These are phyloP conservation scores for Gleditsia sinensis DNA, from an alignment of 306 rosid species.

Conservation along the genomic window DNA sequence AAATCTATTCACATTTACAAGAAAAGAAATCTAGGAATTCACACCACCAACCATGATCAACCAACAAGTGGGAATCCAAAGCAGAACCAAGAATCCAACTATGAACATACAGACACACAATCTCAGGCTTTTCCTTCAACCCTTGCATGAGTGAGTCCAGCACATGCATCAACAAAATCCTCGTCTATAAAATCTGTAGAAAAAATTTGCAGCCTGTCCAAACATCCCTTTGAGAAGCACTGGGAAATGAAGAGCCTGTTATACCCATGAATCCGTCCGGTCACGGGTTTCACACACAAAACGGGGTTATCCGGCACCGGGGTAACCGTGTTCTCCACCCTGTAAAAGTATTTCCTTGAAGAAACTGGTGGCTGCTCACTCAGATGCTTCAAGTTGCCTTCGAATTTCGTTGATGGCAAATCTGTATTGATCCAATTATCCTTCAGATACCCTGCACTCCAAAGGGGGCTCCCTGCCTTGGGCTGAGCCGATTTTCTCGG, in stretches of 20 bases:
- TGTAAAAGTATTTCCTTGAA: conserved; percentile 76
- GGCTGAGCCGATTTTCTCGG: conserved; percentile 71
- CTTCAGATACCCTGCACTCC: conserved; percentile 69
- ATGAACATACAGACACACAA: background rate
- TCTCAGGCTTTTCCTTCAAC: conserved; percentile 61
- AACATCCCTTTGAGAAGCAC: conserved; percentile 54
- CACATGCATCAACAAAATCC: conserved; percentile 89
- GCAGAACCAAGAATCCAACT: background rate
- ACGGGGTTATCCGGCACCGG: conserved; percentile 80
- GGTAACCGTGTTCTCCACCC: conserved; percentile 93
- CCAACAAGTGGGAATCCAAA: no score
- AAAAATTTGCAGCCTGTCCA: conserved; percentile 67
- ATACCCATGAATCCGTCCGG: conserved; percentile 67
- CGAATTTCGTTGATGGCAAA: conserved; percentile 87
- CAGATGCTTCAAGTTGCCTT: conserved; percentile 72
- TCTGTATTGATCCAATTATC: conserved; percentile 93
- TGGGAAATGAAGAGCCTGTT: conserved; percentile 74
- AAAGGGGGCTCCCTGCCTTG: conserved; percentile 49
- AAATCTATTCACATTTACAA: background rate
- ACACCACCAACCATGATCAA: conserved; percentile 1
- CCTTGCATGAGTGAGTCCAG: conserved; percentile 73
- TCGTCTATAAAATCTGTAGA: conserved; percentile 77
- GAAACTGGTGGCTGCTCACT: conserved; percentile 61
- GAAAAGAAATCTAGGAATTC: background rate
- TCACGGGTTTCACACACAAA: conserved; percentile 84